Evolutionary conservation across 108 stramenopile species (phyloP).

Genomic region (Schizochytrium sp.): DNA sequence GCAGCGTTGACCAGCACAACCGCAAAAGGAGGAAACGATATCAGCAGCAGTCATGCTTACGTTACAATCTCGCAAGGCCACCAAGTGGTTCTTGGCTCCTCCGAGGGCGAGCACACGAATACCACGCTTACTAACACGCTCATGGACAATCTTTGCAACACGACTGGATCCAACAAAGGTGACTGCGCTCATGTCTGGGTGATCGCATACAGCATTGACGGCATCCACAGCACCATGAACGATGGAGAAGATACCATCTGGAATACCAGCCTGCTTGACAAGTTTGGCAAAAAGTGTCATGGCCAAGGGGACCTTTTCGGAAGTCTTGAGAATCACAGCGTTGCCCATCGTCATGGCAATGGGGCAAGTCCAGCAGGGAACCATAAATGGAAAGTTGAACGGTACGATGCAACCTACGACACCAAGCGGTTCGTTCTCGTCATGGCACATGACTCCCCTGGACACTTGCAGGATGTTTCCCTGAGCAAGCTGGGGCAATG

Average conservation of each 20-base stretch:
- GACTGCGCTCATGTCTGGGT: constrained; percentile 77
- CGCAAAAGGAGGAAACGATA: constrained; percentile 89
- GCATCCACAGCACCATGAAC: constrained; percentile 70
- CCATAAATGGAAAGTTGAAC: constrained; percentile 96
- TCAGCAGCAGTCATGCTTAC: constrained; percentile 84
- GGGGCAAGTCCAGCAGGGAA: constrained; percentile 94
- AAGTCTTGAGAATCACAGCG: constrained; percentile 87
- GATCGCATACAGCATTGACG: constrained; percentile 71
- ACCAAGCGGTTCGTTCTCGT: constrained; percentile 88
- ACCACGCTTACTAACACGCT: constrained; percentile 80
- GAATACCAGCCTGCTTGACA: constrained; percentile 70
- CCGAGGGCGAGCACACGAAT: constrained; percentile 93
- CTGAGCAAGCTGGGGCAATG: constrained; percentile 88
- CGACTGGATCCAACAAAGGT: constrained; percentile 93
- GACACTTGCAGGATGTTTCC: constrained; percentile 83
- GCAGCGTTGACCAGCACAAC: constrained; percentile 90
- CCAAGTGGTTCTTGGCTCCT: constrained; percentile 96
- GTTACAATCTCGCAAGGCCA: constrained; percentile 91
- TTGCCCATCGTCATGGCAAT: constrained; percentile 94
- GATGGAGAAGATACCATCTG: constrained; percentile 73
- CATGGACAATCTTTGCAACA: constrained; percentile 84
- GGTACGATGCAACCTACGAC: constrained; percentile 92
- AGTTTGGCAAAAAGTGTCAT: constrained; percentile 67
- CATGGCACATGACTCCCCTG: constrained; percentile 83
- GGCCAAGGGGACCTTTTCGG: constrained; percentile 73